phyloP scores from a whole-genome alignment of 2,329 filamentous ascomycete genomes.

The Coniochaeta ligniaria region DNA sequence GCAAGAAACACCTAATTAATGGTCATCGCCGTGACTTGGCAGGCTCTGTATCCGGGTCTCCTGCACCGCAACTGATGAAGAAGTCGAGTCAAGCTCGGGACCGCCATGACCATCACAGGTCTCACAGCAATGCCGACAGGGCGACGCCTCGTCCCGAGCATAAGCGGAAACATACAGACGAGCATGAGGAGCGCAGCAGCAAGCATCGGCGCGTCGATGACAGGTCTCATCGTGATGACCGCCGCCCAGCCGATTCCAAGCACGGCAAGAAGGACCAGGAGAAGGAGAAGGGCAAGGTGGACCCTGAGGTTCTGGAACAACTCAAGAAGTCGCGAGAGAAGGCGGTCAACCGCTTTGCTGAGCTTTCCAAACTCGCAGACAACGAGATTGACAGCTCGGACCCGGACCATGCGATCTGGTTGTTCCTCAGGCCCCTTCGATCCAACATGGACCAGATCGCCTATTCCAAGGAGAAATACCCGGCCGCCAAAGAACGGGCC shows the following conservation, averaged over 20 bases:
- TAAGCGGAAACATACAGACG: slow-evolving; percentile 55
- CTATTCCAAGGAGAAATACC: slow-evolving; percentile 24
- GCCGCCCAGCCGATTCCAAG: slow-evolving; percentile 13
- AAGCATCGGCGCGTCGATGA: slow-evolving; percentile 47
- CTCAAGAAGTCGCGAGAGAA: slow-evolving; percentile 24
- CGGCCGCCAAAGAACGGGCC: slow-evolving; percentile 23
- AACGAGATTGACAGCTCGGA: slow-evolving; percentile 24
- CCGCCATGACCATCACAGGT: slow-evolving; percentile 41
- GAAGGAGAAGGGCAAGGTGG: slow-evolving; percentile 28
- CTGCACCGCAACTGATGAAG: slow-evolving; percentile 50
- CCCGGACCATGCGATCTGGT: slow-evolving; percentile 29
- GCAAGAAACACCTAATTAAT: slow-evolving; percentile 72
- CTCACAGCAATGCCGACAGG: slow-evolving; percentile 42
- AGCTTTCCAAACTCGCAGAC: slow-evolving; percentile 27
- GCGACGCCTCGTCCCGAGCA: slow-evolving; percentile 44
- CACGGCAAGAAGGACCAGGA: slow-evolving; percentile 27
- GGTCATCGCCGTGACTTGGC: slow-evolving; percentile 54
- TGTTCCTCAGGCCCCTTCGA: slow-evolving; percentile 27
- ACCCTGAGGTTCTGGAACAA: slow-evolving; percentile 26
- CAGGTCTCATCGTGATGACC: slow-evolving; percentile 26
- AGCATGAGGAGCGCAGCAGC: slow-evolving; percentile 40
- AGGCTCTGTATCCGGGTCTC: slow-evolving; percentile 62
- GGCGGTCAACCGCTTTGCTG: slow-evolving; percentile 27
- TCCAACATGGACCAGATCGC: slow-evolving; percentile 28
- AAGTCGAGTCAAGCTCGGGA: slow-evolving; percentile 38